These are phyloP conservation scores for Candida gorgasii DNA, from an alignment of 805 yeast species.

Conservation along the genomic window DNA sequence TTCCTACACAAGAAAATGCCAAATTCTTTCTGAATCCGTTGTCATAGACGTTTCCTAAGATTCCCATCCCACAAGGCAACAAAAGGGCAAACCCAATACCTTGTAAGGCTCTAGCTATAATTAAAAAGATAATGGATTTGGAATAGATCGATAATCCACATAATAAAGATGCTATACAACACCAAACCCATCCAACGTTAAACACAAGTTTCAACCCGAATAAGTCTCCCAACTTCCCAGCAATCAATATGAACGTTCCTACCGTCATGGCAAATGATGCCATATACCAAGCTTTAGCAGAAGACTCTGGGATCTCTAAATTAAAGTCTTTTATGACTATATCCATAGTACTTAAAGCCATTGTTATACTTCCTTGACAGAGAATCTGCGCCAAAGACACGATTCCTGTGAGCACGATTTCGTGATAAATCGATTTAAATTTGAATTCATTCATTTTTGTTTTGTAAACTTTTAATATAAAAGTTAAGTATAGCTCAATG, in stretches of 20 bases:
- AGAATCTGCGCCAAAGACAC: constrained; percentile 37
- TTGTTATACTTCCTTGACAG: constrained; percentile 38
- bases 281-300: constrained; percentile 59
- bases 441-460: constrained; percentile 2
- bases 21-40: constrained; percentile 51
- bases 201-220: constrained; percentile 62
- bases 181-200: constrained; percentile 56
- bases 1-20: constrained; percentile 58
- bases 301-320: constrained; percentile 10
- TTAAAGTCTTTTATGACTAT: constrained; percentile 30
- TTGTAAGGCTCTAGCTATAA: constrained; percentile 58
- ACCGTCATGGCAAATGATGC: constrained; percentile 71
- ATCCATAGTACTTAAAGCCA: constrained; percentile 41
- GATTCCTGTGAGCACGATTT: constrained; percentile 21
- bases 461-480: not conserved
- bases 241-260: constrained; percentile 68
- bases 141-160: constrained; percentile 59
- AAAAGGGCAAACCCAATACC: constrained; percentile 65
- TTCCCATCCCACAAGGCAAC: constrained; percentile 62
- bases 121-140: constrained; percentile 49
- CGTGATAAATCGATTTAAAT: constrained; percentile 26
- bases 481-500: not conserved
- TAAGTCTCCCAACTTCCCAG: constrained; percentile 73
- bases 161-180: constrained; percentile 57
- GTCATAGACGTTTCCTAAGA: constrained; percentile 44